Percentiles rank a stretch among this genome's conserved stretches.
phyloP scores from a whole-genome alignment of 352 stramenopile species.

The Pythium utonaiense region DNA sequence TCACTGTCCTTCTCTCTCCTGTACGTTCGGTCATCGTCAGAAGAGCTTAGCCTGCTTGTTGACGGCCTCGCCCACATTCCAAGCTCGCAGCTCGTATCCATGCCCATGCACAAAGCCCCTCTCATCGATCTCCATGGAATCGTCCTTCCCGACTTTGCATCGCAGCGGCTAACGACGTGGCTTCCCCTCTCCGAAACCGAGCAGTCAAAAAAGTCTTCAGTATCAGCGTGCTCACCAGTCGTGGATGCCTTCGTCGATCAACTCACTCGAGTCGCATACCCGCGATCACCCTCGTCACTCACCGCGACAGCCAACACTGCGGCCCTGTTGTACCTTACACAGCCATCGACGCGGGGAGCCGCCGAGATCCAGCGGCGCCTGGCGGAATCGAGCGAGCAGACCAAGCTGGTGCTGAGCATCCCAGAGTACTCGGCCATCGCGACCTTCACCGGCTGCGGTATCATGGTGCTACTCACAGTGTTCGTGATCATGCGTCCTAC shows the following conservation, averaged over 20 bases:
- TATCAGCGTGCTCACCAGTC: background rate
- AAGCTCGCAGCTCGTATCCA: background rate
- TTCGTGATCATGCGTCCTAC: constrained; percentile 54
- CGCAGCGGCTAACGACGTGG: constrained; percentile 8
- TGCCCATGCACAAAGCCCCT: background rate
- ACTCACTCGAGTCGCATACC: constrained; percentile 18
- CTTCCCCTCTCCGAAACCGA: constrained; percentile 9
- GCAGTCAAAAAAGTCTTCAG: background rate
- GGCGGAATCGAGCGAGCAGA: background rate
- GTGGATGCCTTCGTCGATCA: constrained; percentile 15
- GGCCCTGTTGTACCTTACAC: constrained; percentile 47
- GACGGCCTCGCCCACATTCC: background rate
- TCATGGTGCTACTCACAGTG: constrained; percentile 50
- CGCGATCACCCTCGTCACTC: constrained; percentile 21
- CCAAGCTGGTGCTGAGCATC: constrained; percentile 44
- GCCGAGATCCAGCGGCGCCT: constrained; percentile 14
- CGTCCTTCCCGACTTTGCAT: background rate
- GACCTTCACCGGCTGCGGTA: constrained; percentile 46
- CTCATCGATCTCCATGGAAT: background rate
- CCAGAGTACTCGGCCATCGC: constrained; percentile 37
- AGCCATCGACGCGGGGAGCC: constrained; percentile 24
- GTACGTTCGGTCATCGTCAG: background rate
- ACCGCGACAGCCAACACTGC: constrained; percentile 4
- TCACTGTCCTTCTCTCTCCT: background rate
- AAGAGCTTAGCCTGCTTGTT: background rate